Percentiles rank a stretch among this genome's conserved stretches.
phyloP scores from a whole-genome alignment of 1,139 yeast genomes.

The Debaryomycetaceae sp. region DNA sequence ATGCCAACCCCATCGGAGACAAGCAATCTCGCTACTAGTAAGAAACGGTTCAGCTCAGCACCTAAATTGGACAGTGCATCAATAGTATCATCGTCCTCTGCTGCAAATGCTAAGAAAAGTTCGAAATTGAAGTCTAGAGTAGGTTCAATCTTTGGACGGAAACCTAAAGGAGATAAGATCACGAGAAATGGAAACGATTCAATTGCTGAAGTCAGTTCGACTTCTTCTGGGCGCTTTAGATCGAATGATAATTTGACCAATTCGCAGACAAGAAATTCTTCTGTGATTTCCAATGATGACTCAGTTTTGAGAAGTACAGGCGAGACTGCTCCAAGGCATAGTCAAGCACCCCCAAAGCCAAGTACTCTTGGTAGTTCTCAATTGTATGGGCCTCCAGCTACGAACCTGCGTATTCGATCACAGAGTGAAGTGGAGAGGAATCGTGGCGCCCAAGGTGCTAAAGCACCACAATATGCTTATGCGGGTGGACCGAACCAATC shows the following conservation, averaged over 20 bases:
- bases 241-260: constrained; percentile 9
- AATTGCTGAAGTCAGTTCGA: constrained; percentile 35
- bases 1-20: background rate
- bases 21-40: background rate
- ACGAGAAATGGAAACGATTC: constrained; percentile 17
- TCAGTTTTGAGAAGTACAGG: background rate
- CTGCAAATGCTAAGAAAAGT: constrained; percentile 17
- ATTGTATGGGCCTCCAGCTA: background rate
- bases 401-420: background rate
- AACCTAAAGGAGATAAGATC: constrained; percentile 29
- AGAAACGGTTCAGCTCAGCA: constrained; percentile 11
- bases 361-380: background rate
- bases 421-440: background rate
- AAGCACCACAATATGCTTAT: background rate
- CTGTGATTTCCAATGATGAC: background rate
- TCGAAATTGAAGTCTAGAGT: constrained; percentile 67
- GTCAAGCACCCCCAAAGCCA: background rate
- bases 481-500: background rate
- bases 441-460: background rate
- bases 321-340: background rate
- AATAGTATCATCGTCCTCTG: constrained; percentile 1
- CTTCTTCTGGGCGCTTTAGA: constrained; percentile 18
- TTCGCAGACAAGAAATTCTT: constrained; percentile 9
- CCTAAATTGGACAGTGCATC: constrained; percentile 1
- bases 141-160: constrained; percentile 80